Conservation (phyloP, 805 yeast species). For the Zygosaccharomyces kombuchaensis region DNA sequence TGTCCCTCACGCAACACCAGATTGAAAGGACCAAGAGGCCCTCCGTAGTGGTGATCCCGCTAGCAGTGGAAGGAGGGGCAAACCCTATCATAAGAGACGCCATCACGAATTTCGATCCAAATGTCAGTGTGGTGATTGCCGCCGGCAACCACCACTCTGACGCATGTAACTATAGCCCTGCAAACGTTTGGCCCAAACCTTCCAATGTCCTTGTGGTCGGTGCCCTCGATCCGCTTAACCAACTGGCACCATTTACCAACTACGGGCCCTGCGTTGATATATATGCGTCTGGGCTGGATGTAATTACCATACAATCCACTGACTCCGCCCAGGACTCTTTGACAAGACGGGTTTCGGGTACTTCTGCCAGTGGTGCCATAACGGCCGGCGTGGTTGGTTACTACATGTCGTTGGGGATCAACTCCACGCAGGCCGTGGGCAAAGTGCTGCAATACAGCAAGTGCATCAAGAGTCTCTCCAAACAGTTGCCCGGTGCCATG, state of each 20-base stretch:
- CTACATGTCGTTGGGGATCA: constrained; percentile 41
- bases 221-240: constrained; percentile 6
- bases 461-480: constrained; percentile 3
- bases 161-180: constrained; percentile 47
- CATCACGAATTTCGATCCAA: constrained; percentile 39
- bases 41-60: constrained; percentile 39
- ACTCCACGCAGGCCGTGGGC: constrained; percentile 34
- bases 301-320: constrained; percentile 36
- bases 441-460: constrained; percentile 10
- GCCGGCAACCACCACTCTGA: constrained; percentile 46
- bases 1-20: constrained; percentile 29
- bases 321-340: constrained; percentile 30
- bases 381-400: constrained; percentile 45
- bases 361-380: constrained; percentile 47
- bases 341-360: constrained; percentile 40
- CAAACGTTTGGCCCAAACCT: constrained; percentile 34
- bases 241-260: constrained; percentile 32
- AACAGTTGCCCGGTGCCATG: background rate
- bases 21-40: constrained; percentile 35
- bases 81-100: constrained; percentile 43
- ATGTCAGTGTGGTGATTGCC: constrained; percentile 45
- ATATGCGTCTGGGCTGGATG: constrained; percentile 47
- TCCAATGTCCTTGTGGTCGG: constrained; percentile 13
- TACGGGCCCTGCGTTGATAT: constrained; percentile 53
- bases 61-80: constrained; percentile 31